Base-by-base conservation (phyloP, 805 yeast genomes). In the Monosporozyma siamensis region DNA sequence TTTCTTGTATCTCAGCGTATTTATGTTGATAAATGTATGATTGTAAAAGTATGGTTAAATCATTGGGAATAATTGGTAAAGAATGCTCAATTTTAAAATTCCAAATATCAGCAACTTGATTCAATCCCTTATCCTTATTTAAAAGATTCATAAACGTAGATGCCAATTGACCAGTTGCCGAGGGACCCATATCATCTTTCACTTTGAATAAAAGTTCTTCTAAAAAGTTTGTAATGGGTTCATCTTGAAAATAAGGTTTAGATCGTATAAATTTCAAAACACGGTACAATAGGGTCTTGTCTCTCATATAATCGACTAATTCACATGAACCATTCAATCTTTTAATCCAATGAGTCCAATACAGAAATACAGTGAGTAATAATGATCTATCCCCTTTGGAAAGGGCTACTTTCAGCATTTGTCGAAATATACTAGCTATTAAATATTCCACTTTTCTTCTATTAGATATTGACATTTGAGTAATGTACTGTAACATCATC, bases 81-180 rank as follows among this genome's bases (percentile, higher is more conserved):
- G 44, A 37, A 12, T 53, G 50, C 2, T 43, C 44, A 1, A 38
- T 25, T 45, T 69, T 68, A 41, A 53, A 53, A 10, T 49, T 36
- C 70, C 71, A 69, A 5, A 67, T 20, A 0, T 15, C 34, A 39
- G 52, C 53, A 3, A 54, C 53, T 14, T 38, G 14, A 8, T 24
- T 22, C 40, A 50, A 50, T 3, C 20, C 32, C 17, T 4, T 20
- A 7, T 44, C 42, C 22, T 48, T 42, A 15, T 43, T 39, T 1
- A 47, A 40, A 29, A 58, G 29, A 14, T 43, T 51, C 21, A 61
- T 51, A 18, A 61, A 31, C 2, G 64, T 60, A 7, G 60, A 50
- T 1, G 61, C 47, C 12, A 57, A 43, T 39, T 60, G 64, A 6
- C 60, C 55, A n/a, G 55, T 52, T 4, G 46, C 39, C 1, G 55